A percentile compares a stretch with the other conserved stretches of the same genome.
Conservation (phyloP, 2,329 filamentous ascomycete species). For the Phoma sp. region DNA sequence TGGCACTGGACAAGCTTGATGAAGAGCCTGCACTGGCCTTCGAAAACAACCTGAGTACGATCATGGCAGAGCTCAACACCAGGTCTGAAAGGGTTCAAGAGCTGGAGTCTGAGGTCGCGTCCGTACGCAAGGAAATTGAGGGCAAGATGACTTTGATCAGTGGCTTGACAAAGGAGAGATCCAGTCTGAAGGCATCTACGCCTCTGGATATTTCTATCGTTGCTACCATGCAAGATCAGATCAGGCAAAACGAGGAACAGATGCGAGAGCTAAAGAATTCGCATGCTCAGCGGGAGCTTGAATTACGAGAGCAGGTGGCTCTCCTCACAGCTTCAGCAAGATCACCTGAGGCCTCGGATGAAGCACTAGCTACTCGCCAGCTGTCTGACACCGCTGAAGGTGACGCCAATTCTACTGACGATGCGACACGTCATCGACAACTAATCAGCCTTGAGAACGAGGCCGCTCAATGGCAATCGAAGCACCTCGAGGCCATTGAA, state of each 20-base stretch:
- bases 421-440: slow-evolving; percentile 59
- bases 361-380: slow-evolving; percentile 27
- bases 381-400: slow-evolving; percentile 11
- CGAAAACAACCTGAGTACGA: slow-evolving; percentile 87
- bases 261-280: slow-evolving; percentile 76
- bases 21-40: slow-evolving; percentile 86
- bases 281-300: slow-evolving; percentile 76
- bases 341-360: slow-evolving; percentile 21
- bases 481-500: slow-evolving; percentile 74
- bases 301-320: slow-evolving; percentile 75
- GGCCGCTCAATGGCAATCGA: slow-evolving; percentile 75
- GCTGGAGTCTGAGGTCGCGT: slow-evolving; percentile 82
- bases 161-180: slow-evolving; percentile 89
- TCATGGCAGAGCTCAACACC: slow-evolving; percentile 88
- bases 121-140: slow-evolving; percentile 94
- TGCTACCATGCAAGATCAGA: slow-evolving; percentile 83
- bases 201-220: slow-evolving; percentile 93
- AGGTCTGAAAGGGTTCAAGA: slow-evolving; percentile 90
- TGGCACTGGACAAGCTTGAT: slow-evolving; percentile 87
- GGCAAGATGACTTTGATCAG: slow-evolving; percentile 95
- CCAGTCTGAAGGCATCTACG: slow-evolving; percentile 80
- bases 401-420: slow-evolving; percentile 31
- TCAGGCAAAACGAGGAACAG: slow-evolving; percentile 83
- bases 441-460: slow-evolving; percentile 74
- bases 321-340: slow-evolving; percentile 66